phyloP scores from a whole-genome alignment of 257 asterid species.

The Penstemon newberryi region DNA sequence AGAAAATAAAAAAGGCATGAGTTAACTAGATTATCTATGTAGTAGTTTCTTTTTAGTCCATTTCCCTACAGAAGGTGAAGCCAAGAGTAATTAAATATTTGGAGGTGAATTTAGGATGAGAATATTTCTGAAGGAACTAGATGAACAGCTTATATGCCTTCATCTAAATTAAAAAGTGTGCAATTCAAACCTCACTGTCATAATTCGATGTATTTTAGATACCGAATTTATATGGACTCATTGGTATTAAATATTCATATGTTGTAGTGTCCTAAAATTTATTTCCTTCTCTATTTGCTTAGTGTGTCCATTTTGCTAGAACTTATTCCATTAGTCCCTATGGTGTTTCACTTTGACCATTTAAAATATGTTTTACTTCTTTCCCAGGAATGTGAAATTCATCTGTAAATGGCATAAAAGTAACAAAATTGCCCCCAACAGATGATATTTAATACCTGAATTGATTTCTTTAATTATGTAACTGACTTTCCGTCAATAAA shows the following conservation, averaged over 20 bases:
- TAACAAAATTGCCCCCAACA: neutral
- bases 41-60: conserved; percentile 10
- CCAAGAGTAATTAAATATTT: conserved; percentile 4
- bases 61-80: conserved; percentile 11
- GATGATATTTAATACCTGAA: neutral
- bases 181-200: too few species aligned
- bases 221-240: too few species aligned
- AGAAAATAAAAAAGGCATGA: conserved; percentile 17
- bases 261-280: too few species aligned
- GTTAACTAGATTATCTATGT: conserved; percentile 7
- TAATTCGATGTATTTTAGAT: too few species aligned
- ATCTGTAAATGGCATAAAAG: neutral
- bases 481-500: neutral
- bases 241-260: too few species aligned
- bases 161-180: too few species aligned
- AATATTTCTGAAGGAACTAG: neutral
- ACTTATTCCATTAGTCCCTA: neutral
- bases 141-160: neutral
- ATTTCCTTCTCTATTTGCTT: too few species aligned
- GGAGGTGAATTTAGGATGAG: neutral
- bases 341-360: neutral
- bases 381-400: neutral
- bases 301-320: too few species aligned
- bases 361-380: too few species aligned
- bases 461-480: neutral